Percentiles rank a stretch among this genome's conserved stretches.
phyloP scores from a whole-genome alignment of 257 asterid species.

The Nicotiana attenuata region DNA sequence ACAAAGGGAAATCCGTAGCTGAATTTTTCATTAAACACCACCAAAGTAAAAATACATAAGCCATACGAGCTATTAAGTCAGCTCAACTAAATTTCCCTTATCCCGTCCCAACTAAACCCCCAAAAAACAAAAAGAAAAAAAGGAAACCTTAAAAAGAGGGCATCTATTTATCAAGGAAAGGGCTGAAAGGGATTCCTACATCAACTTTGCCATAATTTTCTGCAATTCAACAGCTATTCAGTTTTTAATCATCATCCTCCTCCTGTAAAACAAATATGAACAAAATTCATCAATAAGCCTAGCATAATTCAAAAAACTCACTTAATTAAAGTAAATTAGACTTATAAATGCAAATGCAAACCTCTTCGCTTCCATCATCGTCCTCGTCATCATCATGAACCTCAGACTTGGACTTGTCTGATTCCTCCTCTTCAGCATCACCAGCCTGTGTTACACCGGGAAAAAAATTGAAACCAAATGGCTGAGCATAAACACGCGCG shows the following conservation, averaged over 20 bases:
- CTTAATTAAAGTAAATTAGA: background rate
- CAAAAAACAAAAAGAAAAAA: background rate
- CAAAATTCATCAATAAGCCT: background rate
- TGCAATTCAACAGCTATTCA: background rate
- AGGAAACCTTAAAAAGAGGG: background rate
- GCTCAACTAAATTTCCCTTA: background rate
- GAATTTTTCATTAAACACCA: conserved; percentile 3
- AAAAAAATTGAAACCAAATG: background rate
- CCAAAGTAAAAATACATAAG: background rate
- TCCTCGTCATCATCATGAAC: conserved; percentile 28
- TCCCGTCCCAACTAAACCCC: background rate
- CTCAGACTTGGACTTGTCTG: conserved; percentile 32
- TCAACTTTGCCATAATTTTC: background rate
- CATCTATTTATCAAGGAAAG: conserved; percentile 11
- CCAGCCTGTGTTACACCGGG: conserved; percentile 1
- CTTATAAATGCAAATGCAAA: background rate
- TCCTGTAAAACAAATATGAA: background rate
- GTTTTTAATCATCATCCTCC: conserved; percentile 17
- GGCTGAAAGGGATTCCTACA: background rate
- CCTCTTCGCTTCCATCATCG: conserved; percentile 28
- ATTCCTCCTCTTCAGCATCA: conserved; percentile 23
- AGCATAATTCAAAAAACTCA: background rate
- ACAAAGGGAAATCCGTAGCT: background rate
- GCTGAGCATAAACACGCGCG: too few species aligned
- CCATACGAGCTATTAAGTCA: background rate